Evolutionary conservation across 768 basidiomycete genomes (phyloP).

Genomic region (Leucocoprinus leucothites): DNA sequence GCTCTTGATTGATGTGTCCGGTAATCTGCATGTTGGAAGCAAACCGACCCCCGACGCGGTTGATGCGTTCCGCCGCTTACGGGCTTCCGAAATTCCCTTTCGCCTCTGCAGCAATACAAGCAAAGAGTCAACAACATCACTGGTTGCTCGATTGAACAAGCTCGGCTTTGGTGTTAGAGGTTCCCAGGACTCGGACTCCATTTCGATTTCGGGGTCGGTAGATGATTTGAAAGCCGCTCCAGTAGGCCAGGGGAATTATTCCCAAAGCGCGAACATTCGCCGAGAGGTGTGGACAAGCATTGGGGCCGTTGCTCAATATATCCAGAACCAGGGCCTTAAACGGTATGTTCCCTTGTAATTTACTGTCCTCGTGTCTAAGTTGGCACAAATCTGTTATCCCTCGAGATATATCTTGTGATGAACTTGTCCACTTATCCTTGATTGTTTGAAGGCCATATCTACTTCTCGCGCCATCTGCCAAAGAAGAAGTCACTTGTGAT

Average conservation of each 20-base stretch:
- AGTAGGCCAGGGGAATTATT: background rate
- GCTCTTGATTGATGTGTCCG: conserved; percentile 65
- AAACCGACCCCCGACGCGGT: conserved; percentile 47
- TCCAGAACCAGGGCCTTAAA: conserved; percentile 38
- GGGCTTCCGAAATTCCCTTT: conserved; percentile 35
- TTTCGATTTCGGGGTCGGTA: background rate
- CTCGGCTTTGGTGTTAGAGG: conserved; percentile 48
- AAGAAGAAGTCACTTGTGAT: conserved; percentile 33
- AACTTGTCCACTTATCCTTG: background rate
- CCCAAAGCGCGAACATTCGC: conserved; percentile 5
- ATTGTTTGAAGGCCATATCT: conserved; percentile 45
- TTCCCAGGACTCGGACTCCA: background rate
- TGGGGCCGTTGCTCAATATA: conserved; percentile 47
- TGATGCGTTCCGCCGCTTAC: conserved; percentile 37
- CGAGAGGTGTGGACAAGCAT: conserved; percentile 64
- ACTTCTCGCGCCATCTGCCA: conserved; percentile 49
- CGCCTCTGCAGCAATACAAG: conserved; percentile 68
- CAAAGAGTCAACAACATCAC: conserved; percentile 50
- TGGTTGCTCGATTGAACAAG: conserved; percentile 38
- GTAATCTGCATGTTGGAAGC: conserved; percentile 57
- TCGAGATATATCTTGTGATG: background rate
- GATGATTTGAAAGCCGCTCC: background rate
- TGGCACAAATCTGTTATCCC: too few relatives aligned
- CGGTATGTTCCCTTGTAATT: conserved; percentile 26
- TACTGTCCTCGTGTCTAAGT: too few relatives aligned